These are phyloP conservation scores for Cinchona pubescens DNA, from an alignment of 257 asterid genomes.

Conservation along the genomic window DNA sequence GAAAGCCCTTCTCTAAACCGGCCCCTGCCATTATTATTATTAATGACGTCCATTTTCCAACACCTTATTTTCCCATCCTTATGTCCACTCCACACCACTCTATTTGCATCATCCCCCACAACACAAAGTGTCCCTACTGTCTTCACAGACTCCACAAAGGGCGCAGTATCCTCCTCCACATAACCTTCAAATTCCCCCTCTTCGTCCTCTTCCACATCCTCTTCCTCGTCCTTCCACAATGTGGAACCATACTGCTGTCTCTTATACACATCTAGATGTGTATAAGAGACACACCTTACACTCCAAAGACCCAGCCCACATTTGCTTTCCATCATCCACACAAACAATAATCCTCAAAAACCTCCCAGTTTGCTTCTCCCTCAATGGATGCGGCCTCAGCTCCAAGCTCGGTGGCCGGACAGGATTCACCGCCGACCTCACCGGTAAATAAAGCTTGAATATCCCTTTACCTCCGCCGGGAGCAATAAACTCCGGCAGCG, in stretches of 20 bases:
- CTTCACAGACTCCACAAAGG: constrained; percentile 58
- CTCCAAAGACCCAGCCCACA: constrained; percentile 98
- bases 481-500: constrained; percentile 64
- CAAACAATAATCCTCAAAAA: constrained; percentile 62
- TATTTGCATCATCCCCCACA: constrained; percentile 71
- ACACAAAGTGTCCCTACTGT: constrained; percentile 57
- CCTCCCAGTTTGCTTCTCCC: constrained; percentile 73
- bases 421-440: constrained; percentile 63
- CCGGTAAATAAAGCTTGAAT: constrained; percentile 64
- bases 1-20: constrained; percentile 62
- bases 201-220: constrained; percentile 19
- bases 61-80: constrained; percentile 81
- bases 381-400: constrained; percentile 81
- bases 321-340: constrained; percentile 60
- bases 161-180: constrained; percentile 56
- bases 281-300: too few relatives aligned
- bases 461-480: constrained; percentile 64
- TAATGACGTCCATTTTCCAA: constrained; percentile 64
- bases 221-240: background rate
- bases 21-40: constrained; percentile 25
- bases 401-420: constrained; percentile 77
- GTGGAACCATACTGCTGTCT: constrained; percentile 55
- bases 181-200: constrained; percentile 33
- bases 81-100: constrained; percentile 92
- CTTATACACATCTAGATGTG: too few relatives aligned